Base-by-base conservation (phyloP, 2,329 filamentous ascomycete species). In the Phaeosphaeriaceae sp. region DNA sequence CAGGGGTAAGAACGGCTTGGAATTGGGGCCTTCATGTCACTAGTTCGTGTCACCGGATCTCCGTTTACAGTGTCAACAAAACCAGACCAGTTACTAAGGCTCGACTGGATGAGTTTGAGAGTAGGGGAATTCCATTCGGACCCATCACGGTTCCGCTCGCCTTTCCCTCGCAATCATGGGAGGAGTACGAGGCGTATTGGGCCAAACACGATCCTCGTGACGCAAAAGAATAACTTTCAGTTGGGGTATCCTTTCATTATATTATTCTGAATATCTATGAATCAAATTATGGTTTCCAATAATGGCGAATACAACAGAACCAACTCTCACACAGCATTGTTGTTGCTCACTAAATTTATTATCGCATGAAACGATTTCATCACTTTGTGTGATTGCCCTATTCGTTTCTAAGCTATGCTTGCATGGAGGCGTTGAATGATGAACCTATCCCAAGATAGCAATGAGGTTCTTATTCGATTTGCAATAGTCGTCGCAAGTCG, bases 21-120 rank as follows among this genome's bases (percentile, higher is more conserved):
- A 87, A 88, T 60, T 87, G 84, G 83, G 85, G 81, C 9, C 69
- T 88, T n/a, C 85, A 87, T 60, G 84, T 88, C 3, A 88, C 85
- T 0, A 82, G 78, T 6, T 83, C 79, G 0, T 84, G 81, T 47
- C 86, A 87, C 36, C 36, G 46, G 9, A 45, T 39, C 28, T 39
- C 41, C 13, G 15, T 28, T 5, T 88, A 87, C 67, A 87, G 84
- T 56, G 79, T 87, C 45, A 87, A 87, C 68, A 77, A 72, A 58
- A 74, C 70, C 1, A 77, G 72, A 28, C 75, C 78, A 16, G 3
- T 42, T 1, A 85, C 83, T 0, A 75, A 72, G 30, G 64, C 64
- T 11, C 70, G 81, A 0, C 63, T 86, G 6, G 74, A 76, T 13
- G 63, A 79, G 55, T 74, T 86, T 41, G 77, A 83, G 46, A 61